Percentiles rank a stretch among this genome's conserved stretches.
These are phyloP conservation scores for Fusarium compactum DNA, from an alignment of 2,329 filamentous ascomycete species.

Conservation along the genomic window DNA sequence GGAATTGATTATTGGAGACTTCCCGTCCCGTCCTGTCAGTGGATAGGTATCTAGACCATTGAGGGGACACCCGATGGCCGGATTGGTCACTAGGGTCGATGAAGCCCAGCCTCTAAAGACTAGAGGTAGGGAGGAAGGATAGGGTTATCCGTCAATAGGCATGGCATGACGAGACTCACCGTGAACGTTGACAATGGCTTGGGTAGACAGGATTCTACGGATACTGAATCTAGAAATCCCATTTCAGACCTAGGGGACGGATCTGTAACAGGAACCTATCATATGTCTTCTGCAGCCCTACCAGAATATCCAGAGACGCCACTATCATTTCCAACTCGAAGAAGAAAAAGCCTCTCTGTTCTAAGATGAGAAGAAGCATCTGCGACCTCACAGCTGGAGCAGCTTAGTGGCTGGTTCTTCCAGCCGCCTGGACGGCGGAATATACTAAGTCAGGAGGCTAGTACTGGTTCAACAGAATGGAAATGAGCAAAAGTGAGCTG, in stretches of 20 bases:
- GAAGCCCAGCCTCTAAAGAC: conserved; percentile 29
- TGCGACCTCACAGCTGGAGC: conserved; percentile 7
- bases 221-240: conserved; percentile 16
- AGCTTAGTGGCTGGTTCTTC: conserved; percentile 17
- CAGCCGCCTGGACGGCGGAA: conserved; percentile 27
- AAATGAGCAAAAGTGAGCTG: conserved; percentile 18
- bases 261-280: conserved; percentile 17
- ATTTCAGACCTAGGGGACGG: conserved; percentile 14
- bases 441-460: conserved; percentile 10
- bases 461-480: conserved; percentile 12
- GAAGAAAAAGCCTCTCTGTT: conserved; percentile 15
- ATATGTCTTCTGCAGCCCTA: conserved; percentile 12
- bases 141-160: background rate
- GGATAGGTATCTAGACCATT: conserved; percentile 19
- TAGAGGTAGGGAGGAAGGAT: background rate
- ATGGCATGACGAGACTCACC: conserved; percentile 6
- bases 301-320: conserved; percentile 14
- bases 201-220: background rate
- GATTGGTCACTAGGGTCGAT: conserved; percentile 41
- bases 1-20: conserved; percentile 32
- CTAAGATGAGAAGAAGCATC: conserved; percentile 4
- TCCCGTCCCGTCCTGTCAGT: conserved; percentile 41
- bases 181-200: conserved; percentile 6
- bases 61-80: conserved; percentile 21
- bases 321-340: conserved; percentile 10